Conservation (phyloP, 1,139 yeast species). For the Nakaseomyces kungkrabaensis region DNA sequence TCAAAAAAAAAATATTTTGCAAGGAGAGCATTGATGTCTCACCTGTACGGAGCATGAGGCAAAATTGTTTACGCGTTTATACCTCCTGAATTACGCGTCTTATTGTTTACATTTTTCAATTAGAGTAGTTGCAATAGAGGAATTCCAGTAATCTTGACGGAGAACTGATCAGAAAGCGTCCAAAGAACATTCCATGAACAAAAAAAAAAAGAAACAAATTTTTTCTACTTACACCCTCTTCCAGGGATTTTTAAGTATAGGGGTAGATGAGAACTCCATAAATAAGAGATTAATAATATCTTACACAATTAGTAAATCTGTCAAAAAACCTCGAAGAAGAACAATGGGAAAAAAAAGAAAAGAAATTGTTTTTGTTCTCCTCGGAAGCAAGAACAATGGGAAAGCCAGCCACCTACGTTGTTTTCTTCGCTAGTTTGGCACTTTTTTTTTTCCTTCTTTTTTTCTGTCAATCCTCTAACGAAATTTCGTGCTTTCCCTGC, state of each 20-base stretch:
- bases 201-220: not conserved
- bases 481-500: not conserved
- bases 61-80: conserved; percentile 1
- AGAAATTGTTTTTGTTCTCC: too few relatives aligned
- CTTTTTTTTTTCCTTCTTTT: not conserved
- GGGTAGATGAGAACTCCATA: too few relatives aligned
- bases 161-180: not conserved
- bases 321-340: not conserved
- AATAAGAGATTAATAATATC: not conserved
- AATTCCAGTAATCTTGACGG: not conserved
- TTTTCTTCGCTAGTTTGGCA: not conserved
- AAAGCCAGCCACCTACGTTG: not conserved
- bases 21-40: too few relatives aligned
- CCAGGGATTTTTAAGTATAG: too few relatives aligned
- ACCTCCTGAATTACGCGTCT: not conserved
- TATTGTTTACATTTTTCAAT: not conserved
- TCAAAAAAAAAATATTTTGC: too few relatives aligned
- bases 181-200: not conserved
- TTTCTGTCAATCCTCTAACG: not conserved
- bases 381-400: too few relatives aligned
- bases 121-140: not conserved
- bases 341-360: not conserved
- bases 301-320: not conserved
- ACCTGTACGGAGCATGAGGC: not conserved
- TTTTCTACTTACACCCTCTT: too few relatives aligned